Evolutionary conservation across 2,329 filamentous ascomycete genomes (phyloP), one percentile per base, ranked within the genome.

Genomic region (Madurella mycetomatis): DNA sequence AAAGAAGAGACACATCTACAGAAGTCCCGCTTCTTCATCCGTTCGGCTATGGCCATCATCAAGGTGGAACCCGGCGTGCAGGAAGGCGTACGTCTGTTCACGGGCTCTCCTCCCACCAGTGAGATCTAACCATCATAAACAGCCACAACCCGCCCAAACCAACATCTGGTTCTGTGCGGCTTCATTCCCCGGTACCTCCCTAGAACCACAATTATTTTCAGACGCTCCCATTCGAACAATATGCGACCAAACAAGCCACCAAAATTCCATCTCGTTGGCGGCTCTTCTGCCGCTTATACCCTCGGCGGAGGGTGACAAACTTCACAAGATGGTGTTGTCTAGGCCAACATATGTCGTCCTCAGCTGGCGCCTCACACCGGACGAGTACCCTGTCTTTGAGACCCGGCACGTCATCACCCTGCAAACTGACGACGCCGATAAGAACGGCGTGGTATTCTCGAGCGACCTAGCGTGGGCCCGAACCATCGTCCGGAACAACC

Each of bases 321-420:
- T 41, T 2, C 37, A 4, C 19, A 7, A 41, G 31, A 13, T 5
- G 1, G 9, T 18, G 13, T 41, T 37, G 7, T 16, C 37, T 9
- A 19, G 16, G 2, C 47, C 37, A 41, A 7, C 41, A 5, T 16
- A 19, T 19, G 42, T 46, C 15, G 2, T 15, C 12, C 34, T 51
- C 19, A 17, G 39, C 15, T 51, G 49, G 49, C 42, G 49, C 15
- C 42, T 41, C 8, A 40, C 17, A 18, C 16, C 7, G 12, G 19
- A 2, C 42, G n/a, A 32, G 13, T 51, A 9, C 15, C 49, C 49
- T 1, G 30, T 39, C 17, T 40, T 51, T 18, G 19, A 39, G 9
- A 51, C 49, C 9, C 49, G 42, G 18, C 49, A 46, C 34, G 17
- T 46, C 18, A 31, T 51, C 34, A 41, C 13, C 41, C 19, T 30